Evolutionary conservation across 108 stramenopile genomes (phyloP).

Genomic region (Fistulifera pelliculosa): DNA sequence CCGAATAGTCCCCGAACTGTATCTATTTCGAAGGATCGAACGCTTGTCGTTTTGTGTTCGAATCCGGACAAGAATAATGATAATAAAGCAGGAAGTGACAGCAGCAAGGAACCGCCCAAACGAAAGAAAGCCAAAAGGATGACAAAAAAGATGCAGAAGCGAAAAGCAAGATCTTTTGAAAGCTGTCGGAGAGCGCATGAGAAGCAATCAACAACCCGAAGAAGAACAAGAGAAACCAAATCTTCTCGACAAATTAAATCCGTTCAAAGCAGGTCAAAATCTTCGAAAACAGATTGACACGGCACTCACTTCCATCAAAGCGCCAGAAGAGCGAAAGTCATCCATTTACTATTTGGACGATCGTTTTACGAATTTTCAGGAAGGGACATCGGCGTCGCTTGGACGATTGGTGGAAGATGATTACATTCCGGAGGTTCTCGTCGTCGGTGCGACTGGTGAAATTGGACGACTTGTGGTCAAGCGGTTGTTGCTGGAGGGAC

Average conservation of each 20-base stretch:
- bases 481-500: slow-evolving; percentile 62
- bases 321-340: neutral
- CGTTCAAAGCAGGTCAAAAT: slow-evolving; percentile 67
- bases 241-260: slow-evolving; percentile 33
- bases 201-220: neutral
- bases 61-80: slow-evolving; percentile 9
- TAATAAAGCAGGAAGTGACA: slow-evolving; percentile 3
- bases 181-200: neutral
- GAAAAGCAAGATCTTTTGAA: neutral
- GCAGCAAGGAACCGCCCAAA: neutral
- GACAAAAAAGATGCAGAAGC: neutral
- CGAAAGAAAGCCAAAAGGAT: slow-evolving; percentile 4
- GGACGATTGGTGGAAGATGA: slow-evolving; percentile 22
- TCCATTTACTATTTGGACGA: slow-evolving; percentile 53
- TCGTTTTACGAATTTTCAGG: slow-evolving; percentile 21
- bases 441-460: slow-evolving; percentile 81
- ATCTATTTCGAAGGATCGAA: too few species aligned
- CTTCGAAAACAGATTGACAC: slow-evolving; percentile 48
- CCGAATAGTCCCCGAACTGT: too few species aligned
- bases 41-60: too few species aligned
- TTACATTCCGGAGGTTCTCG: slow-evolving; percentile 76
- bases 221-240: neutral
- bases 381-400: slow-evolving; percentile 13
- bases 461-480: slow-evolving; percentile 78
- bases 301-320: slow-evolving; percentile 16